Base-by-base conservation (phyloP, 495 filamentous ascomycete genomes). In the Hypomontagnella submonticulosa region DNA sequence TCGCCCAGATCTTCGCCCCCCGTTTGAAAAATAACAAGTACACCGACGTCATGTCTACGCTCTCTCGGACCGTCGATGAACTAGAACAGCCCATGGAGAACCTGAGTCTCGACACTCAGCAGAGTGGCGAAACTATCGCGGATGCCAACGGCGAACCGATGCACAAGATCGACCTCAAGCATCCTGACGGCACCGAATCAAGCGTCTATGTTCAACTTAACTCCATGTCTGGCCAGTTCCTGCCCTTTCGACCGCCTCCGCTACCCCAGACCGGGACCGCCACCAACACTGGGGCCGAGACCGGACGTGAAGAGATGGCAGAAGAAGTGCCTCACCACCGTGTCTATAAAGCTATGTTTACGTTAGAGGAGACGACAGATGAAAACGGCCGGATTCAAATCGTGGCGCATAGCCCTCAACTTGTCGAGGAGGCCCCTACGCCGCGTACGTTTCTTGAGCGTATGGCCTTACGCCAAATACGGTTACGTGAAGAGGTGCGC, bases 161-260 rank as follows among this genome's bases (percentile, higher is more conserved):
- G 64, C 75, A 73, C 50, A 78, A 69, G 61, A 70, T 77, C 46
- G 74, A 69, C 41, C 73, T 81, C 11, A 80, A 83, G 70, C 80
- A 85, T 56, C 71, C 83, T 19, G 86, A 88, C 61, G 80, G 80
- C 46, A 71, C 71, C 66, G 75, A 80, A 61, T 75, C 75, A 46
- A 78, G 72, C 60, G 60, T 82, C 36, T 76, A 79, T 61, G 58
- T 81, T 30, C 76, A 79, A 66, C 73, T 79, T 27, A 74, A 81
- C 66, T 57, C 80, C 64, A 75, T 84, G 71, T 80, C 80, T 8
- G 79, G 77, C 56, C 83, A 87, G 57, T 92, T 90, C 66, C 81
- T 84, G 20, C 93, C 93, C 12, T 97, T 92, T 78, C 79, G 84
- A 56, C 87, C 90, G 11, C 93, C 93, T 20, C 91, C 92, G 19